Conservation (phyloP, 116 monocot species). For the Dioscorea cayenensis region DNA sequence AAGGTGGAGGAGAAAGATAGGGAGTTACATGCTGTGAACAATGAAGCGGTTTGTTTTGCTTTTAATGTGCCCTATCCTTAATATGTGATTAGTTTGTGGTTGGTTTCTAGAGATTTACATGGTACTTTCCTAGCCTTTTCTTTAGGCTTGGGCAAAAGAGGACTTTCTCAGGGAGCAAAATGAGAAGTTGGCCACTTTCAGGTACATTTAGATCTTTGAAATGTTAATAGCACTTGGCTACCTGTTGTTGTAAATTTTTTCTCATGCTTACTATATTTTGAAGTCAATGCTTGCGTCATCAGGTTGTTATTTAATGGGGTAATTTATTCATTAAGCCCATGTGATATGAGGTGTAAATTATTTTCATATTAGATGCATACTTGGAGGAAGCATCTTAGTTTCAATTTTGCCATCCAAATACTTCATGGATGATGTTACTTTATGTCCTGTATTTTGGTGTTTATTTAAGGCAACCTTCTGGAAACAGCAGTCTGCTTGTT, state of each 20-base stretch:
- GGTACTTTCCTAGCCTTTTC: constrained; percentile 3
- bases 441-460: no score
- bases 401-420: no score
- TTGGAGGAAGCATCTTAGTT: no score
- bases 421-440: no score
- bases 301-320: no score
- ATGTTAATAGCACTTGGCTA: not conserved
- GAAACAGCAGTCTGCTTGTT: no score
- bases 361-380: no score
- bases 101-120: constrained; percentile 1
- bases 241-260: no score
- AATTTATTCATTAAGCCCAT: no score
- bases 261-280: no score
- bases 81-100: not conserved
- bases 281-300: not conserved
- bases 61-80: not conserved
- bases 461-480: no score
- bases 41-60: constrained; percentile 65
- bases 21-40: constrained; percentile 69
- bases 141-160: constrained; percentile 92
- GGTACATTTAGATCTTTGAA: constrained; percentile 24
- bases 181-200: constrained; percentile 75
- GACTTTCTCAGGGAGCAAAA: constrained; percentile 87
- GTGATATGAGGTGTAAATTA: no score
- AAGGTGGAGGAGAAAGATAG: constrained; percentile 76